Percentiles rank a stretch among this genome's conserved stretches.
These are phyloP conservation scores for Debaryomyces subglobosus DNA, from an alignment of 1,139 yeast genomes.

Conservation along the genomic window DNA sequence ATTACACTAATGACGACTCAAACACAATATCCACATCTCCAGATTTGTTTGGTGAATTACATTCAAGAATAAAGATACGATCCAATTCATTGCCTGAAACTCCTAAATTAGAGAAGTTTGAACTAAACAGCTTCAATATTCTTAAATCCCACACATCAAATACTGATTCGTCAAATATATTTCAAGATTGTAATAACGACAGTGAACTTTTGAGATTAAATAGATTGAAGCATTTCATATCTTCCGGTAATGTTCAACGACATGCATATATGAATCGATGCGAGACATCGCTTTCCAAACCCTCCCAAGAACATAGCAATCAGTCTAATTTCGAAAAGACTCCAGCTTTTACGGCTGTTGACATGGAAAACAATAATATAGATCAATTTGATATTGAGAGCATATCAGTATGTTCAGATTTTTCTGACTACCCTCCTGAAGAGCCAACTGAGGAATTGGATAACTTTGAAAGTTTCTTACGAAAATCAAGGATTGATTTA, in stretches of 20 bases:
- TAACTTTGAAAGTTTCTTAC: slow-evolving; percentile 37
- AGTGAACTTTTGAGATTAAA: slow-evolving; percentile 24
- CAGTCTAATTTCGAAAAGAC: slow-evolving; percentile 17
- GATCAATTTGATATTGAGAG: slow-evolving; percentile 21
- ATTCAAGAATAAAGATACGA: slow-evolving; percentile 11
- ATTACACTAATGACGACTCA: neutral
- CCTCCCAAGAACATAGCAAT: slow-evolving; percentile 1
- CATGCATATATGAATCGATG: slow-evolving; percentile 5
- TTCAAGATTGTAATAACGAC: slow-evolving; percentile 16
- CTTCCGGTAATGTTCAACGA: neutral
- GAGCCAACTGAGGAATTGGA: slow-evolving; percentile 23
- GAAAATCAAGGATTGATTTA: slow-evolving; percentile 39
- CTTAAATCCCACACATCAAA: slow-evolving; percentile 3
- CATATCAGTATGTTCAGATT: slow-evolving; percentile 29
- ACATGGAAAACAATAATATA: slow-evolving; percentile 2
- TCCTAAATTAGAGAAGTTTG: slow-evolving; percentile 9
- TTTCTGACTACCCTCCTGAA: slow-evolving; percentile 29
- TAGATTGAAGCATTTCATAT: slow-evolving; percentile 29
- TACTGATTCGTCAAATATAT: slow-evolving; percentile 11
- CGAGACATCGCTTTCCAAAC: neutral
- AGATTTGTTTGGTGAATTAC: slow-evolving; percentile 3
- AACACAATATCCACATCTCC: slow-evolving; percentile 21
- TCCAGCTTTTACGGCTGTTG: slow-evolving; percentile 12
- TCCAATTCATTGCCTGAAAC: slow-evolving; percentile 31
- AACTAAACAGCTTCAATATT: neutral